These are phyloP conservation scores for Epichloe elymi DNA, from an alignment of 2,329 filamentous ascomycete species.

Conservation along the genomic window DNA sequence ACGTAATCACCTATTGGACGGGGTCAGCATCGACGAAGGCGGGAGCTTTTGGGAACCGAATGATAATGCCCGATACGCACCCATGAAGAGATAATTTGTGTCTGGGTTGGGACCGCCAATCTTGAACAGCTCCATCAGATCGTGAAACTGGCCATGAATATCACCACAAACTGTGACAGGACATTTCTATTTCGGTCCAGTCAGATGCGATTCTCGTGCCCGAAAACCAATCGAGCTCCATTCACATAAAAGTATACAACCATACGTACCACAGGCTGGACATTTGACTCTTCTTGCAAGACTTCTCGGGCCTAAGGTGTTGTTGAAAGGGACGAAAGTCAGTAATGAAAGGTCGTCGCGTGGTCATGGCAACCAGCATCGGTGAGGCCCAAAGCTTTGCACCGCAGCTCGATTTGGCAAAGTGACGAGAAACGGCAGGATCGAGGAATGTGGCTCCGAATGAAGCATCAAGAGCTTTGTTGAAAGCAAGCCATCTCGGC, in stretches of 20 bases:
- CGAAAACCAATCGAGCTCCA: background rate
- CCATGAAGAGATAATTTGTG: conserved; percentile 99
- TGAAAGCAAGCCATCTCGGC: background rate
- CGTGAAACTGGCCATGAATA: conserved; percentile 98
- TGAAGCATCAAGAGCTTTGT: background rate
- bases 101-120: conserved; percentile 96
- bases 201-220: conserved; percentile 3
- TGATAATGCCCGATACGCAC: conserved; percentile 33
- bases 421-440: background rate
- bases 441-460: background rate
- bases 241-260: background rate
- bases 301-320: conserved; percentile 72
- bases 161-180: conserved; percentile 97
- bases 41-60: background rate
- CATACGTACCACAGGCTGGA: conserved; percentile 82
- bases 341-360: conserved; percentile 11
- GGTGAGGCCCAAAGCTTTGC: background rate
- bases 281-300: conserved; percentile 93
- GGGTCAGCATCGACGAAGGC: conserved; percentile 1
- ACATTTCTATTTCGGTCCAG: conserved; percentile 56
- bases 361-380: background rate
- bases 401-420: background rate
- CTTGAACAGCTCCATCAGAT: conserved; percentile 98
- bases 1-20: conserved; percentile 75
- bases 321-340: conserved; percentile 10